Evolutionary conservation across 2,329 filamentous ascomycete species (phyloP).

Genomic region (Hypoxylon sp.): DNA sequence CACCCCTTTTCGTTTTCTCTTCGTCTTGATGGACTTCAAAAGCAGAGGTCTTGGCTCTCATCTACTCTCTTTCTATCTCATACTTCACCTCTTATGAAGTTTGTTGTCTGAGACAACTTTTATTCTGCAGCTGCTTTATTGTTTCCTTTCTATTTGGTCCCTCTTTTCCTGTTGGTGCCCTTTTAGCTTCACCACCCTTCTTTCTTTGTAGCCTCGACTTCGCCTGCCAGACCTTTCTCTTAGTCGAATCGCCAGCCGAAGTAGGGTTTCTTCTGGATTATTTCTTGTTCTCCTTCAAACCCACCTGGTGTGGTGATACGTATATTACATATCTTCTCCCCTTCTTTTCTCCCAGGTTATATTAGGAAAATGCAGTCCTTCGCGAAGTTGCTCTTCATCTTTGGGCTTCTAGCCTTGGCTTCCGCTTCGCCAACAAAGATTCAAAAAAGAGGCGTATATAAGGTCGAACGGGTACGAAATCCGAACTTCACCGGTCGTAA

Average conservation of each 20-base stretch:
- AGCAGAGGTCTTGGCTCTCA: constrained; percentile 43
- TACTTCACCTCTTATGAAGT: constrained; percentile 39
- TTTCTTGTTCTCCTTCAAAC: constrained; percentile 36
- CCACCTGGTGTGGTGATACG: constrained; percentile 51
- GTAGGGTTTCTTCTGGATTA: constrained; percentile 29
- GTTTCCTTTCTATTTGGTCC: constrained; percentile 36
- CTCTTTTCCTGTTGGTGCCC: constrained; percentile 30
- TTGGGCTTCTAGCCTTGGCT: constrained; percentile 50
- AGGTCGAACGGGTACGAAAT: constrained; percentile 53
- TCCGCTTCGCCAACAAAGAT: constrained; percentile 49
- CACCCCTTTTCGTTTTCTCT: constrained; percentile 28
- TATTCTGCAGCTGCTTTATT: constrained; percentile 39
- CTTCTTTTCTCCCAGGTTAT: constrained; percentile 24
- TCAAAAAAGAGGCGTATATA: constrained; percentile 54
- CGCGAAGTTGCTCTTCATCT: constrained; percentile 48
- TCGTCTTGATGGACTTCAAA: constrained; percentile 34
- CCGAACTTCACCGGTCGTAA: constrained; percentile 52
- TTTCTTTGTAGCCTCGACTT: constrained; percentile 4
- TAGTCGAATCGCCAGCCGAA: constrained; percentile 30
- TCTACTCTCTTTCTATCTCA: constrained; percentile 27
- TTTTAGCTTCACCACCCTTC: constrained; percentile 24
- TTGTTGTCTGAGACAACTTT: constrained; percentile 45
- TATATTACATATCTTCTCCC: constrained; percentile 26
- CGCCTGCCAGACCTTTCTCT: constrained; percentile 11
- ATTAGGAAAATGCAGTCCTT: constrained; percentile 50